Base-by-base conservation (phyloP, 2,329 filamentous ascomycete genomes). In the Penicillium paneum region DNA sequence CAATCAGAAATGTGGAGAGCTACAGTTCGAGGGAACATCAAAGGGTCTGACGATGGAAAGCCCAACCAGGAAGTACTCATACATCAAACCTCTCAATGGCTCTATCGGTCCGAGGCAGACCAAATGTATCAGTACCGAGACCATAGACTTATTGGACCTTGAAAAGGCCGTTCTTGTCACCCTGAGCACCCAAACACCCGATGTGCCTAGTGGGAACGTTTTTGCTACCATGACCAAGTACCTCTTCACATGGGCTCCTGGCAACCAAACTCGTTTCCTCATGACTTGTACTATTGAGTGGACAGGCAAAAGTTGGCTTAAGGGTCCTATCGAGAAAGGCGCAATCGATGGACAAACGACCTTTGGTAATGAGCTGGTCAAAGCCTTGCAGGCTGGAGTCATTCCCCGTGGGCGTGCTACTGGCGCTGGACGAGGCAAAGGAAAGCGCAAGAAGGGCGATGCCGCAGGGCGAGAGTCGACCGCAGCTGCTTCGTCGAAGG, bases 251-350 rank as follows among this genome's bases (percentile, higher is more conserved):
- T 99, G 94, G 94, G 91, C 87, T 4, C 86, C 94, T 47, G 87
- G 86, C 58, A 96, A 96, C 66, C 79, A 85, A 36, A 99, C 95
- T 1, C 83, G 91, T 28, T 77, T 99, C 29, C 85, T 94, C 58
- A 88, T 93, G 76, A 97, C 88, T 62, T 97, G 91, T 71, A 88
- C 86, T 2, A 89, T 97, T 40, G 95, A 99, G 68, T 99, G 95
- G 95, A 87, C 88, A 3, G 92, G 92, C 64, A 99, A 97, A 80
- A 97, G 92, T 77, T 99, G 94, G 94, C 78, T 99, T 42, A 97
- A 94, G 78, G 90, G 89, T 59, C 90, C 94, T 2, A 99, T 99
- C 64, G 94, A 99, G 71, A 97, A 96, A 72, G 93, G 91, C 56
- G 91, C 92, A 40, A 92, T 89, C 59, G 92, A 97, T 52, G 94